Percentiles rank a stretch among this genome's conserved stretches.
Conservation (phyloP, 73 alveolate genomes). For the Paraurostyla sp. region DNA sequence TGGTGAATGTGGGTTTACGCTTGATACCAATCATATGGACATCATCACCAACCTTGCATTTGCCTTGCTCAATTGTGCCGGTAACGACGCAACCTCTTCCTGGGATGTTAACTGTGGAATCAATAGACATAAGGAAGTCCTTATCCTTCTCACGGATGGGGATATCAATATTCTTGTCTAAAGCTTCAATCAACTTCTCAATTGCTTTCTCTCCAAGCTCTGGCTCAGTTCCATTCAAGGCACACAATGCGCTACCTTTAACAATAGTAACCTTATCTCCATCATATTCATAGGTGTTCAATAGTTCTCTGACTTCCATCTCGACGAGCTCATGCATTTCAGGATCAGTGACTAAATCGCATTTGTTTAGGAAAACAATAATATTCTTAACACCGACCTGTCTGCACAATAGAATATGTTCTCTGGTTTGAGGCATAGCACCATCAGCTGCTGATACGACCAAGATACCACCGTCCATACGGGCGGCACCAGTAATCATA, state of each 20-base stretch:
- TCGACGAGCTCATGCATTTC: slow-evolving; percentile 93
- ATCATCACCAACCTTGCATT: slow-evolving; percentile 87
- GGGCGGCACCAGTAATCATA: slow-evolving; percentile 98
- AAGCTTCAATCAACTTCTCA: slow-evolving; percentile 78
- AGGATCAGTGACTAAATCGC: slow-evolving; percentile 86
- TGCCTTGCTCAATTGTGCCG: slow-evolving; percentile 97
- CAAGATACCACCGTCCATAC: slow-evolving; percentile 97
- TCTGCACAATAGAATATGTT: slow-evolving; percentile 92
- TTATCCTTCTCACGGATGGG: slow-evolving; percentile 86
- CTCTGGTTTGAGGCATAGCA: slow-evolving; percentile 97
- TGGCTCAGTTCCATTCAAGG: slow-evolving; percentile 81
- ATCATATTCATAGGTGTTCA: slow-evolving; percentile 84
- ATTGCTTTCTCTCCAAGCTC: slow-evolving; percentile 80
- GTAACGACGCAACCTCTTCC: slow-evolving; percentile 98
- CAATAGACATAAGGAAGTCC: slow-evolving; percentile 87
- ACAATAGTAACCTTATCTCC: slow-evolving; percentile 83
- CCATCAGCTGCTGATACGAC: slow-evolving; percentile 97
- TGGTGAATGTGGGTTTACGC: slow-evolving; percentile 85
- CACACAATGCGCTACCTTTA: slow-evolving; percentile 89
- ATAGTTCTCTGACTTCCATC: slow-evolving; percentile 93
- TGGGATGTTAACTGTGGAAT: slow-evolving; percentile 82
- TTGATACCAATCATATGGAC: slow-evolving; percentile 92
- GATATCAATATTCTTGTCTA: slow-evolving; percentile 76
- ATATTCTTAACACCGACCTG: slow-evolving; percentile 91
- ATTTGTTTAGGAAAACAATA: slow-evolving; percentile 86